phyloP scores from a whole-genome alignment of 257 asterid genomes.

The Phtheirospermum japonicum region DNA sequence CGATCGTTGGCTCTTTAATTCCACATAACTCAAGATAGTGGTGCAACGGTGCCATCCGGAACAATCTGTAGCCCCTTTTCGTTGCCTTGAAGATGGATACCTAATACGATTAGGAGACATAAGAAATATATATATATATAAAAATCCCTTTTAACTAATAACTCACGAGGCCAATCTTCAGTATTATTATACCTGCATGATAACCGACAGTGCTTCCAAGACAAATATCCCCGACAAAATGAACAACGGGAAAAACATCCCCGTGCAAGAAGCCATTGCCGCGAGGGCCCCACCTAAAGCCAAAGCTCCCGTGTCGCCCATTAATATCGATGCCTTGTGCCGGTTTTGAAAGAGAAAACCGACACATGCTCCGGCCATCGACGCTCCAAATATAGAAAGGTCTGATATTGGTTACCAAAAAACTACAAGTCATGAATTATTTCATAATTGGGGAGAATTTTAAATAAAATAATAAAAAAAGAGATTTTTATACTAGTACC shows the following conservation, averaged over 20 bases:
- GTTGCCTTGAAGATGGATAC: constrained; percentile 49
- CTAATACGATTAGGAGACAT: too few relatives aligned
- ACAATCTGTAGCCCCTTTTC: constrained; percentile 49
- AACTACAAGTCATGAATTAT: constrained; percentile 24
- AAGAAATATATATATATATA: neutral
- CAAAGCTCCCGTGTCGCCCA: constrained; percentile 89
- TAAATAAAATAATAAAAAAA: constrained; percentile 13
- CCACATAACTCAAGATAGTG: constrained; percentile 65
- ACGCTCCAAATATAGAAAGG: constrained; percentile 85
- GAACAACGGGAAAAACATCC: constrained; percentile 87
- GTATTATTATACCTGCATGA: constrained; percentile 54
- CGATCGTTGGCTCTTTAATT: constrained; percentile 60
- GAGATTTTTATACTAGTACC: constrained; percentile 50
- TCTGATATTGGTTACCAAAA: constrained; percentile 42
- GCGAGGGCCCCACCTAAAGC: constrained; percentile 96
- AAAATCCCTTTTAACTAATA: too few relatives aligned
- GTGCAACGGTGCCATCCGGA: constrained; percentile 55
- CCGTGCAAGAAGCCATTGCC: constrained; percentile 94
- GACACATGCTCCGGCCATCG: constrained; percentile 96
- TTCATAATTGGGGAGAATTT: constrained; percentile 15
- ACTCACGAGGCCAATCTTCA: too few relatives aligned
- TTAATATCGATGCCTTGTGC: constrained; percentile 69
- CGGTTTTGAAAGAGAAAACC: constrained; percentile 88
- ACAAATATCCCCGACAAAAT: constrained; percentile 72
- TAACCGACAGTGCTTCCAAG: constrained; percentile 55